Evolutionary conservation across 2,329 filamentous ascomycete species (phyloP), one percentile per base, ranked within the genome.

Genomic region (Tolypocladium pustulatum): DNA sequence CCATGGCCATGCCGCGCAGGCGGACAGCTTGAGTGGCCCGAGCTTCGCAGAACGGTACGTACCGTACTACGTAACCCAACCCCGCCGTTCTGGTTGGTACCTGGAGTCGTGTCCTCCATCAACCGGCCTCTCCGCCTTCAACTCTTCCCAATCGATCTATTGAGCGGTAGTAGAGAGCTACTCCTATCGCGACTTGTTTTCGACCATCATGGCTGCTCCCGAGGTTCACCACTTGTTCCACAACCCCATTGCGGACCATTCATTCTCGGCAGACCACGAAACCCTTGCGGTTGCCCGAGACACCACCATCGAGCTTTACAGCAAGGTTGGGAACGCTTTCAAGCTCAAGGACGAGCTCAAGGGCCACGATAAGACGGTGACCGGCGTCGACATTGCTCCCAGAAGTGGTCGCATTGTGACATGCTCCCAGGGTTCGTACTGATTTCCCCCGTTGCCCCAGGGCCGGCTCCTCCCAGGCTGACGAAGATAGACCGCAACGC

Each of bases 151-250:
- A 7, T 36, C 49, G 9, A 36, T 15, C 20, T 4, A n/a, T 22
- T 4, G 22, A 34, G 25, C 84, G 89, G 82, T 94, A 97, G 94
- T 97, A 88, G 94, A 97, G 94, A 96, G 91, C 84, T 90, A 73
- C 74, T 76, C 74, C 74, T 76, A 76, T 75, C 71, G 73, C 66
- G 63, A 79, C 55, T 32, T 56, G 13, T 41, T 61, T 60, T 40
- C 57, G 57, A 22, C 63, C 73, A 81, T 57, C 61, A 97, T 97
- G 93, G 81, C 90, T 58, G 74, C 87, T 61, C 90, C 92, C 64
- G 90, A 97, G 81, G 89, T 96, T 60, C 91, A 97, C 77, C 92
- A 97, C 71, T 88, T 99, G 65, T 99, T 99, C 79, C 91, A 97
- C 78, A 86, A 88, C 67, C 91, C 93, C 62, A 97, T 99, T 71